A percentile compares a stretch with the other conserved stretches of the same genome.
Evolutionary conservation across 306 rosid species (phyloP).

Genomic region (Astragalus membranaceus): DNA sequence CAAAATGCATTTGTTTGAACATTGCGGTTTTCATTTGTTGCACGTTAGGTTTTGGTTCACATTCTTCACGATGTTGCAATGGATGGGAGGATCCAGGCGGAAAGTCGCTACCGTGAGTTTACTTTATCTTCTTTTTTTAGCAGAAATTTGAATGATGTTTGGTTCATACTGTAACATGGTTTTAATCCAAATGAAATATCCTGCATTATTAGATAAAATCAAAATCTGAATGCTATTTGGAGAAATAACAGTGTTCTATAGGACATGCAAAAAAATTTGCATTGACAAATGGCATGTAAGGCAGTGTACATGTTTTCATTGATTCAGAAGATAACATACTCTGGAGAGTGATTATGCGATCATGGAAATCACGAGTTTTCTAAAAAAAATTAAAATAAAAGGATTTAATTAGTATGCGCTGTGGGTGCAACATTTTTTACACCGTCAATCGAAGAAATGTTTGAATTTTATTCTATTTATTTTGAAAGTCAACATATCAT

Average conservation of each 20-base stretch:
- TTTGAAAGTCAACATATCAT: too few relatives aligned
- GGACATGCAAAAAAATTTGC: neutral
- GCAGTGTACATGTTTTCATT: conserved; percentile 4
- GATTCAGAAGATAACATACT: neutral
- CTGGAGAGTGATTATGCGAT: neutral
- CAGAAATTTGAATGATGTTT: neutral
- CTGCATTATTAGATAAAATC: neutral
- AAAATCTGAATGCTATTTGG: neutral
- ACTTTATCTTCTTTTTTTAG: neutral
- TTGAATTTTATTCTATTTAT: too few relatives aligned
- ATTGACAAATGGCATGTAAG: neutral
- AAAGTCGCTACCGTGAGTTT: conserved; percentile 70
- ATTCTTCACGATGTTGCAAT: conserved; percentile 65
- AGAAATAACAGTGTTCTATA: neutral
- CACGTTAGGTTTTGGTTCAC: conserved; percentile 10
- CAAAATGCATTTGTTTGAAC: neutral
- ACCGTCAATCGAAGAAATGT: too few relatives aligned
- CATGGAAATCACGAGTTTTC: neutral
- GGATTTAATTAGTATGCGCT: too few relatives aligned
- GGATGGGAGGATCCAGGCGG: conserved; percentile 99
- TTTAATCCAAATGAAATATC: neutral
- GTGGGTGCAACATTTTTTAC: too few relatives aligned
- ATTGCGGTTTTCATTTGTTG: neutral
- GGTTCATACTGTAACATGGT: neutral
- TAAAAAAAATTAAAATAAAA: neutral